Base-by-base conservation (phyloP, 78 protist species). In the Chrysochromulina parva region DNA sequence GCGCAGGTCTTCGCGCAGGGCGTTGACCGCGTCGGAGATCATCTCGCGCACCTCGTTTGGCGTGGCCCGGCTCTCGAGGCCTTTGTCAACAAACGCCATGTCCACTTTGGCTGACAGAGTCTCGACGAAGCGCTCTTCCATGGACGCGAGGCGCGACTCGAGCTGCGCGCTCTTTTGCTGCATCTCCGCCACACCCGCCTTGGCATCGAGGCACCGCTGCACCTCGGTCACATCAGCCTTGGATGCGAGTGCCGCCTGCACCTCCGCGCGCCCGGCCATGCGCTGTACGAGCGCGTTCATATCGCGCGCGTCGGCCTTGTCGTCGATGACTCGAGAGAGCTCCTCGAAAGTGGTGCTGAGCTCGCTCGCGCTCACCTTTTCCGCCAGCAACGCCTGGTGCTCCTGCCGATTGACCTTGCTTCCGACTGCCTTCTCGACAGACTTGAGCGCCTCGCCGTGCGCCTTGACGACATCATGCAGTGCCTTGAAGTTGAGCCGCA, bases 401-500 rank as follows among this genome's bases (percentile, higher is more conserved):
- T 74, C 82, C 24, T 13, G 57, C 55, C 17, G 6, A 28, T 14
- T 1, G 20, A 48, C 57, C 55, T 74, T 74, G 20, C 10, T 24
- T 7, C 5, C 57, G n/a, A 38, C 16, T 0, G 26, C 55, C 7
- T 16, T 3, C 58, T 76, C 85, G 54, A 76, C 5, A 5, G 5
- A 19, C 60, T 52, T 47, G 85, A 76, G 48, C 85, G 55, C 59
- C 2, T 76, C 85, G 11, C 60, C 85, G 28, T 76, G 85, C 14
- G 85, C 85, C 1, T n/a, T 11, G 60, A 76, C 55, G 5, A 76
- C 85, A 17, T 76, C 85, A 58, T 76, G 85, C 6, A 76, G 59
- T 7, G 85, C 85, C 85, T 76, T 76, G 58, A 76, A 76, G 10
- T 55, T 76, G 59, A 76, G 85, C 26, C 85, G 55, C 3, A 76